Conservation (phyloP, 371 early-diverging fungal genomes). For the Rhizopus stolonifer region DNA sequence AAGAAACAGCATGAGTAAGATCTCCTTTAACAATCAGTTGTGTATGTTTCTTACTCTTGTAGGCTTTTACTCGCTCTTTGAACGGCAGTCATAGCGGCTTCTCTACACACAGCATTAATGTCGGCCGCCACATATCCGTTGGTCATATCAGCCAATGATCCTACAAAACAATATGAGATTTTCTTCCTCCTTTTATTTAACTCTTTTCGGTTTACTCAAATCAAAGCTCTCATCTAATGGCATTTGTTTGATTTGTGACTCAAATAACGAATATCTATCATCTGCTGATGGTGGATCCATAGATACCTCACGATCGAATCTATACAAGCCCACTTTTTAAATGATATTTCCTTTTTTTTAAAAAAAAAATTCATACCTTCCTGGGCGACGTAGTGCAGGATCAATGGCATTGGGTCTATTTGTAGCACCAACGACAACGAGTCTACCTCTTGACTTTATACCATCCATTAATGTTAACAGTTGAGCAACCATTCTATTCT, state of each 20-base stretch:
- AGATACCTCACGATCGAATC: conserved; percentile 93
- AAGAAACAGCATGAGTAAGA: not conserved
- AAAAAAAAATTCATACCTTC: conserved; percentile 61
- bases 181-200: not conserved
- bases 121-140: conserved; percentile 99
- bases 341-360: not conserved
- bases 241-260: conserved; percentile 54
- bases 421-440: conserved; percentile 96
- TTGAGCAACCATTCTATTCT: conserved; percentile 94
- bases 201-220: conserved; percentile 31
- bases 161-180: conserved; percentile 20
- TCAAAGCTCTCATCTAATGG: conserved; percentile 54
- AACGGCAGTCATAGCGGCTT: conserved; percentile 76
- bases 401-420: conserved; percentile 98
- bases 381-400: conserved; percentile 96
- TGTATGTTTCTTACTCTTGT: conserved; percentile 4
- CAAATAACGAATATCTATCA: conserved; percentile 65
- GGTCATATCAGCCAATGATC: conserved; percentile 74
- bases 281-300: conserved; percentile 77
- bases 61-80: conserved; percentile 37
- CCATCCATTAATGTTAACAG: conserved; percentile 98
- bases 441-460: conserved; percentile 54
- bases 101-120: conserved; percentile 86
- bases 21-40: not conserved
- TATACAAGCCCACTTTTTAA: conserved; percentile 3